Evolutionary conservation across 352 stramenopile species (phyloP).

Genomic region (Globisporangium orthogonon): DNA sequence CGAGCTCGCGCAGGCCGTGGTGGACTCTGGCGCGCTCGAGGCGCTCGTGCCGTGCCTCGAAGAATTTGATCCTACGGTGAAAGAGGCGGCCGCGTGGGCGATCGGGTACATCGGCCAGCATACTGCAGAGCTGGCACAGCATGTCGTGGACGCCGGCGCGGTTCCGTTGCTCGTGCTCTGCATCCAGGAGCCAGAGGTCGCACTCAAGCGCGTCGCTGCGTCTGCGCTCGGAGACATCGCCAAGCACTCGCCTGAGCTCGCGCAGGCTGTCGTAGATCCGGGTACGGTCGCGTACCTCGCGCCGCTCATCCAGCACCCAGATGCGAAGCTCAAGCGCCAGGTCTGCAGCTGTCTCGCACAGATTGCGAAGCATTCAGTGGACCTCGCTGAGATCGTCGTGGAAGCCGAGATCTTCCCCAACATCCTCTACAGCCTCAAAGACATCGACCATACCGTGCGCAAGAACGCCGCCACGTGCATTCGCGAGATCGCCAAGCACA

Average conservation of each 20-base stretch:
- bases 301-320: conserved; percentile 90
- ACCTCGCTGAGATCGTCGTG: conserved; percentile 94
- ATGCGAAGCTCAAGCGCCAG: conserved; percentile 92
- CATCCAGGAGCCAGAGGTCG: conserved; percentile 94
- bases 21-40: conserved; percentile 90
- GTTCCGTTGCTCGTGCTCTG: conserved; percentile 93
- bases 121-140: conserved; percentile 90
- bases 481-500: conserved; percentile 94
- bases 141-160: conserved; percentile 91
- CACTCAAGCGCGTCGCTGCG: conserved; percentile 91
- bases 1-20: conserved; percentile 91
- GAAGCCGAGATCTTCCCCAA: conserved; percentile 96
- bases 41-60: conserved; percentile 91
- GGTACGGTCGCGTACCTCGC: conserved; percentile 92
- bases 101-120: conserved; percentile 95
- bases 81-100: conserved; percentile 92
- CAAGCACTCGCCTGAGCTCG: conserved; percentile 94
- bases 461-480: conserved; percentile 95
- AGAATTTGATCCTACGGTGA: conserved; percentile 94
- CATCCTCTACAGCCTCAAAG: conserved; percentile 93
- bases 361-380: conserved; percentile 94
- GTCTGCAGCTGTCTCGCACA: conserved; percentile 91
- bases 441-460: conserved; percentile 92
- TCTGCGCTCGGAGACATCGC: conserved; percentile 92
- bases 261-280: conserved; percentile 91